Evolutionary conservation across 495 filamentous ascomycete species (phyloP), one percentile per base, ranked within the genome.

Genomic region (Aspergillus coremiiformis): DNA sequence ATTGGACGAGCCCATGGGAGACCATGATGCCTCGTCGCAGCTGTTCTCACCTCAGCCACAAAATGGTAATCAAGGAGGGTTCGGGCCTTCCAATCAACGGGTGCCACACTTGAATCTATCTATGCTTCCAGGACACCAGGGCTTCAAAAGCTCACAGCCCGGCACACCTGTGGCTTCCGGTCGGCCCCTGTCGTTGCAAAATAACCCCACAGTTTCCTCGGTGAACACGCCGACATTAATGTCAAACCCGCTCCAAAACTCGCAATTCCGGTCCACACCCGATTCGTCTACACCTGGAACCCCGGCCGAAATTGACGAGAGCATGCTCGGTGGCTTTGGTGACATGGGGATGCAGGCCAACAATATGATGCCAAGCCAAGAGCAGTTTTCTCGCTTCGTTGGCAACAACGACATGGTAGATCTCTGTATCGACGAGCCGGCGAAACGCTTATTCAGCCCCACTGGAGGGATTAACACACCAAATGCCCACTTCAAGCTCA

Each of bases 191-290:
- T 71, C 74, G 21, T 84, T 94, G 65, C 87, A 91, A 63, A 88
- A 95, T 63, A 97, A 97, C 61, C 93, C 93, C 21, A 97, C 90
- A 0, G 89, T 97, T n/a, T 95, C 93, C 10, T 96, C 91, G 30
- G 91, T 96, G 47, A 97, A 97, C 61, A 96, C 90, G 3, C 93
- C 91, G 0, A 95, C 91, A 10, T 72, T 96, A 49, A 84, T 78
- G 53, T 84, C 84, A 6, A 73, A 78, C 50, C 82, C 84, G 26
- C 69, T 81, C 32, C 77, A 82, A 55, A 78, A 78, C 39, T 74
- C 78, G n/a, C 79, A 85, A 52, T 84, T 80, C 54, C 75, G 76
- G 49, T 78, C 77, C 54, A 89, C 86, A 1, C 85, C 85, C 39
- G 84, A 90, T 62, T 85, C 84, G 10, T 89, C 86, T 15, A 78